Evolutionary conservation across 441 rosid species (phyloP), one percentile per base, ranked within the genome.

Genomic region (Jatropha multifida): DNA sequence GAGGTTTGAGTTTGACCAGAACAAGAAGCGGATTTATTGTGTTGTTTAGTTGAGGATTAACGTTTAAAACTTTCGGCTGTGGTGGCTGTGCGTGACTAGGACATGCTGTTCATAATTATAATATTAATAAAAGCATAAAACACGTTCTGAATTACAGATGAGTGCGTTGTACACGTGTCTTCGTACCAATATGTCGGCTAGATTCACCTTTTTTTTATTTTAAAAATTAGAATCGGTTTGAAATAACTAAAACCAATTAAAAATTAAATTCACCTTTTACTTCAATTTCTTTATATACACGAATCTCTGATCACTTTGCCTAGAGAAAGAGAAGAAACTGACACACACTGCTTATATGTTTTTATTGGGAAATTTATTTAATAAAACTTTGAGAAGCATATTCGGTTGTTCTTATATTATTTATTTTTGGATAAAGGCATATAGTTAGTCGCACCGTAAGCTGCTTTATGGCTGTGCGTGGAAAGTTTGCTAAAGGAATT

Each of bases 181-280:
- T 72, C 32, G 48, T 17, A 71, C 54, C 65, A 38, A 62, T 17
- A 73, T 73, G 76, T 73, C 76, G 76, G 76, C 76, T 62, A 9
- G 0, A 26, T 65, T 42, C 32, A 20, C 49, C 46, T 38, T 64
- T 62, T 62, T 11, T 49, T 49, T 49, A 10, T 49, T 7, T 49
- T 10, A 49, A 23, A 23, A 23, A 23, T 23, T 23, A 23, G 23
- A 23, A 23, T 23, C 23, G 0, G 23, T 23, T 23, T 23, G 23
- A 23, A 23, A 23, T 23, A 23, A 23, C 23, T 23, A 23, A 23
- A 23, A 23, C 23, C 23, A 23, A 23, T 23, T 23, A 23, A 23
- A 23, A 23, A 23, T 23, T 23, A 23, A 23, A 23, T 0, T 23
- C 23, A 0, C 0, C 23, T 23, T 23, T 23, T 23, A 17, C n/a